Evolutionary conservation across 768 basidiomycete genomes (phyloP).

Genomic region (Lentinula raphanica): DNA sequence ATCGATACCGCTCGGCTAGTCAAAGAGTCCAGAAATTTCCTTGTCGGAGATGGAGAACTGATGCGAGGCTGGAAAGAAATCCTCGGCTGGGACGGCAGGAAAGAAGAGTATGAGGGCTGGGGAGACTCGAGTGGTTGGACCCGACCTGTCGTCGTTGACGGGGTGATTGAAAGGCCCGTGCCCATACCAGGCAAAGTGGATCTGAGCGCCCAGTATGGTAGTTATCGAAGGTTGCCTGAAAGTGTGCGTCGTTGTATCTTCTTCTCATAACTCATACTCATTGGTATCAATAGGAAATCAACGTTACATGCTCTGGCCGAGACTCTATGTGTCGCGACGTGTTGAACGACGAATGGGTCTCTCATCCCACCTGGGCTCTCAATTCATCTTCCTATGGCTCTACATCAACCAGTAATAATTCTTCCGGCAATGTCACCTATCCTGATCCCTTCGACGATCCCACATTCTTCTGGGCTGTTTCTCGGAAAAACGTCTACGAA

Average conservation of each 20-base stretch:
- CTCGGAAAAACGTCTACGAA: conserved; percentile 94
- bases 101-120: conserved; percentile 30
- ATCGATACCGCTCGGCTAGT: conserved; percentile 85
- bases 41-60: conserved; percentile 65
- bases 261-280: conserved; percentile 1
- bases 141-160: conserved; percentile 39
- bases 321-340: conserved; percentile 97
- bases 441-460: conserved; percentile 58
- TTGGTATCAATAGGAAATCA: conserved; percentile 59
- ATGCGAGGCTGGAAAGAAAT: conserved; percentile 81
- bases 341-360: conserved; percentile 97
- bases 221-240: conserved; percentile 81
- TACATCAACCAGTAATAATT: background rate
- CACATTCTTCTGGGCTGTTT: conserved; percentile 73
- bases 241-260: conserved; percentile 46
- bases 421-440: conserved; percentile 1
- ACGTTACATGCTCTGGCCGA: conserved; percentile 87
- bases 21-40: conserved; percentile 74
- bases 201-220: conserved; percentile 70
- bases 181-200: conserved; percentile 58
- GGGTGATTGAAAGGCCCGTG: conserved; percentile 29
- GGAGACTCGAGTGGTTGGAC: conserved; percentile 37
- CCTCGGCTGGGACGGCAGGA: conserved; percentile 79
- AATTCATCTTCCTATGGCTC: conserved; percentile 2
- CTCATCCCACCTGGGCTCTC: conserved; percentile 85